Conservation (phyloP, 2,329 filamentous ascomycete species). For the Blastomyces gilchristii region DNA sequence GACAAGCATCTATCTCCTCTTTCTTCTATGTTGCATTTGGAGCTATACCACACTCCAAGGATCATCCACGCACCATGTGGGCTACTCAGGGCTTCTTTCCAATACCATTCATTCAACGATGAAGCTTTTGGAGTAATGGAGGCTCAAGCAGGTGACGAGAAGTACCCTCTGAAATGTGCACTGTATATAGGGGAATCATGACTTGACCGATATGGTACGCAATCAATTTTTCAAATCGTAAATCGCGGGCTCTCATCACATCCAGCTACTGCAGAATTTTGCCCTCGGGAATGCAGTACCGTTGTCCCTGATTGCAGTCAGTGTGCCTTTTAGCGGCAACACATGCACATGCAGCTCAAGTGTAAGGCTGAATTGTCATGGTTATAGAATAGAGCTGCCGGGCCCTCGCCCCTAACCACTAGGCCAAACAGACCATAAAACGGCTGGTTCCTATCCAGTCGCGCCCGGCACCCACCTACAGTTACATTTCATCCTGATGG, state of each 20-base stretch:
- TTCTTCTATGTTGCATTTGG: not conserved
- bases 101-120: not conserved
- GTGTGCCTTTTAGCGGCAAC: not conserved
- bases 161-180: not conserved
- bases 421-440: too few species aligned
- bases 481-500: not conserved
- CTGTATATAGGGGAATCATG: not conserved
- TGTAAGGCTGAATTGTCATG: not conserved
- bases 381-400: too few species aligned
- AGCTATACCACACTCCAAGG: not conserved
- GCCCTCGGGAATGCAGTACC: not conserved
- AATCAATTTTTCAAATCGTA: not conserved
- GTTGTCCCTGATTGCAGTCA: not conserved
- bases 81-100: not conserved
- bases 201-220: not conserved
- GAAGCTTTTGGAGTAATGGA: not conserved
- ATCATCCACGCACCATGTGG: not conserved
- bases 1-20: not conserved
- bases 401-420: too few species aligned
- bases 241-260: not conserved
- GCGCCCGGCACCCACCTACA: too few species aligned
- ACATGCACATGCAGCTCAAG: not conserved
- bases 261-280: too few species aligned
- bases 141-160: not conserved
- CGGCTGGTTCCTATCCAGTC: too few species aligned